Percentiles rank a stretch among this genome's conserved stretches.
Evolutionary conservation across 768 basidiomycete species (phyloP).

Genomic region (Termitomyces sp.): DNA sequence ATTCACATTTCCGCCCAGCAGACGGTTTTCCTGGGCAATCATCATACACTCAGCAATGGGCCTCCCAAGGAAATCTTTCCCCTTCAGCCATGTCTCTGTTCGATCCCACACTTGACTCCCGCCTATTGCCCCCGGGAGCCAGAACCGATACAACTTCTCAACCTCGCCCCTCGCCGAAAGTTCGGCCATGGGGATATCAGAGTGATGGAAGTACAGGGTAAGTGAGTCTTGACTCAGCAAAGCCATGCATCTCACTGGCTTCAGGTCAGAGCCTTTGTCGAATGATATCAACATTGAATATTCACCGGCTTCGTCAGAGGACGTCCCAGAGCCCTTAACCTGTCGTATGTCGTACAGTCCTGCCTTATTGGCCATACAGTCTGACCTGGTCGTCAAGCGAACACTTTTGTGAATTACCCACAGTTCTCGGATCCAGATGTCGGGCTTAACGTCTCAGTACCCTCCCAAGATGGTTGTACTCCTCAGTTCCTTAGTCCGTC

Average conservation of each 20-base stretch:
- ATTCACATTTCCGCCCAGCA: slow-evolving; percentile 2
- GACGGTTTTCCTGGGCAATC: slow-evolving; percentile 3
- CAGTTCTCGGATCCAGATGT: slow-evolving; percentile 4
- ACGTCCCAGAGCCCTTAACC: slow-evolving; percentile 11
- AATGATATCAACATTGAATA: slow-evolving; percentile 14
- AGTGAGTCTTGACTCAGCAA: background rate
- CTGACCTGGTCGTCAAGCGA: slow-evolving; percentile 1
- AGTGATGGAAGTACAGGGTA: slow-evolving; percentile 22
- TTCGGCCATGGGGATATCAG: slow-evolving; percentile 17
- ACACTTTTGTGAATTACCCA: slow-evolving; percentile 1
- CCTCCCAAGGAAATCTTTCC: slow-evolving; percentile 7
- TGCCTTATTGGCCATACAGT: background rate
- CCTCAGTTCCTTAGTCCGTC: slow-evolving; percentile 7
- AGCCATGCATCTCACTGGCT: background rate
- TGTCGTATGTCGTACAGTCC: slow-evolving; percentile 8
- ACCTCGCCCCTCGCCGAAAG: slow-evolving; percentile 9
- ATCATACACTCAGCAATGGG: slow-evolving; percentile 11
- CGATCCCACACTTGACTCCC: slow-evolving; percentile 4
- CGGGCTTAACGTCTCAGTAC: background rate
- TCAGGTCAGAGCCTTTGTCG: slow-evolving; percentile 14
- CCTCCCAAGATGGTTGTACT: slow-evolving; percentile 9
- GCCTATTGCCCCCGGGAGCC: slow-evolving; percentile 1
- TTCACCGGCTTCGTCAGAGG: slow-evolving; percentile 19
- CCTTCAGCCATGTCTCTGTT: slow-evolving; percentile 5
- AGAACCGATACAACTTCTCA: slow-evolving; percentile 6